Evolutionary conservation across 495 filamentous ascomycete species (phyloP), one percentile per base, ranked within the genome.

Genomic region (Hypoxylon lienhwacheense): DNA sequence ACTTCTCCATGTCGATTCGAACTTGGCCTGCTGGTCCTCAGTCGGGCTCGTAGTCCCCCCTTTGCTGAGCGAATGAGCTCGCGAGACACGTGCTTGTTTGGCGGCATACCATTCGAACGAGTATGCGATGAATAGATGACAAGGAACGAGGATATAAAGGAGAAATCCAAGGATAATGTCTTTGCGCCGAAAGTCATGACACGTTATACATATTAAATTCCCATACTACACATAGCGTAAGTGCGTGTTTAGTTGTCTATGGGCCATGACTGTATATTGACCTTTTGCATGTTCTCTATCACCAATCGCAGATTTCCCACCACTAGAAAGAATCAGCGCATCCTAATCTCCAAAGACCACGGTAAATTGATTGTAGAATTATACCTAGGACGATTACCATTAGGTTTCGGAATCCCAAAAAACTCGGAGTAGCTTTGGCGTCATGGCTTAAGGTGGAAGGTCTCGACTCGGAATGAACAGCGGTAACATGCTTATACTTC

Each of bases 201-300:
- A 95, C 57, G 83, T 82, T 42, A 98, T 77, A 65, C 92, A 95
- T 50, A 98, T 95, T 8, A 98, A 75, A 32, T 97, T 89, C 17
- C 91, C 91, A 66, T 97, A 97, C 87, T 93, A 63, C 17, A 40
- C 28, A 42, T 31, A 33, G 25, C 58, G 65, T 65, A 49, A 69
- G 63, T 44, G 16, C 14, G 34, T 47, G 50, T 48, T 35, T 55
- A 19, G 31, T 47, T 35, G 41, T 19, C 31, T 4, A 20, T 25
- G 24, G 34, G n/a, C n/a, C n/a, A 17, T 2, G 26, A 28, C 14
- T 37, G 21, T 19, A 7, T 34, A 50, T 72, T 60, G 61, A 90
- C 90, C 78, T 98, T 98, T 77, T 91, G 88, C 62, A 89, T 95
- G 63, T 98, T 98, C 74, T 97, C 93, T 61, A 98, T 89, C 53